Evolutionary conservation across 768 basidiomycete genomes (phyloP), one percentile per base, ranked within the genome.

Genomic region (Sutorius australiensis): DNA sequence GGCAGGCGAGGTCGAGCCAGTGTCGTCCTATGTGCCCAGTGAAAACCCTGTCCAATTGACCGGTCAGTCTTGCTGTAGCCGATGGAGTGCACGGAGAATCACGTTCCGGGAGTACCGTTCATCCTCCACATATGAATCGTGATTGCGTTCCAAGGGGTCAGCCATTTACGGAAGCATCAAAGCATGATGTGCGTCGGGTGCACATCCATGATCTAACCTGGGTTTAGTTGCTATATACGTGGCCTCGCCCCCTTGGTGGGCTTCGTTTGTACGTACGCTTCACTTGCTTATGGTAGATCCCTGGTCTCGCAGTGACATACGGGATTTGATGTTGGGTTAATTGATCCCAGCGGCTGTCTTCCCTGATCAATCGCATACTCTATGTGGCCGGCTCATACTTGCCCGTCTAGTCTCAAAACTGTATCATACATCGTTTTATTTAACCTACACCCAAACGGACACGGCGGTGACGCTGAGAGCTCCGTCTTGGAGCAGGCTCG

Each of bases 111-210:
- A 3, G 13, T 21, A 21, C 19, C 39, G 3, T 21, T 4, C 19
- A 36, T 36, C 39, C 6, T 40, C 19, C 13, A 24, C 6, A 19
- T 40, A 24, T 21, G 21, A 44, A 12, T 8, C 17, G 17, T 14
- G 17, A 14, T 30, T 53, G 48, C 48, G 50, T 53, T 53, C 21
- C 40, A 24, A 42, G 40, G 52, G 21, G 33, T 0, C 21, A 1
- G 10, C 17, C 34, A 5, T 32, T 54, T 54, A 44, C 53, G 53
- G 49, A 52, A 43, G 9, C 17, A 13, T 50, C 51, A 53, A 51
- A 28, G 38, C 2, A 10, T 32, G 9, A 38, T n/a, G 11, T 38
- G 37, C 37, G 37, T n/a, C 37, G 10, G 9, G 36, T 37, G 9
- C 10, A 5, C 33, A 36, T 36, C 34, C n/a, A 36, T 36, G 14